These are phyloP conservation scores for Allium sativum DNA, from an alignment of 106 monocot species.

Conservation along the genomic window DNA sequence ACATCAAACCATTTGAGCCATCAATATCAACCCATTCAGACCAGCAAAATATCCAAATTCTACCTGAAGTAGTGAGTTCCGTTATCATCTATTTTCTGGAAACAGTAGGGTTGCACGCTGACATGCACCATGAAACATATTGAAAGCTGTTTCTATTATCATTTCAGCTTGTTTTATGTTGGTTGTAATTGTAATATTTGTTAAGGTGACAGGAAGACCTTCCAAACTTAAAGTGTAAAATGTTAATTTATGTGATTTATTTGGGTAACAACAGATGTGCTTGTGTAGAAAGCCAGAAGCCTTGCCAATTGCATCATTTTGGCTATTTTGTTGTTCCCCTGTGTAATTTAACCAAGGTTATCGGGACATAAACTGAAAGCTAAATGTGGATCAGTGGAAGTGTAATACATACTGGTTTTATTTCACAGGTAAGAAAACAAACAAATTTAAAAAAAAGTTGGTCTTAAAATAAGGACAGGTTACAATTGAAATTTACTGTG, in stretches of 20 bases:
- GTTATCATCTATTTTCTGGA: neutral
- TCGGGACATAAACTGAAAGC: neutral
- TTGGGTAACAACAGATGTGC: neutral
- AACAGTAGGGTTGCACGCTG: neutral
- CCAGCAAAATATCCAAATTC: constrained; percentile 3
- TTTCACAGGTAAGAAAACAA: no score
- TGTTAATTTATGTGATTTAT: neutral
- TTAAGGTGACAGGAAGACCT: constrained; percentile 31
- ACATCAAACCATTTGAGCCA: no score
- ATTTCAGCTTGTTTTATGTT: constrained; percentile 11
- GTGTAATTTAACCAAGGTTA: no score
- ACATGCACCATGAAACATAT: constrained; percentile 1
- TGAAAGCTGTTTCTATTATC: constrained; percentile 19
- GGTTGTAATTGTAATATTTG: constrained; percentile 14
- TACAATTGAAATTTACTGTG: no score
- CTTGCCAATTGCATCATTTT: constrained; percentile 3
- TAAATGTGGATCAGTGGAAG: no score
- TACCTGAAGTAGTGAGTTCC: constrained; percentile 24
- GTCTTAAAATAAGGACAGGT: no score
- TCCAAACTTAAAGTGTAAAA: constrained; percentile 50
- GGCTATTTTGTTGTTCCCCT: neutral
- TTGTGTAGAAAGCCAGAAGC: neutral
- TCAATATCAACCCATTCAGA: neutral
- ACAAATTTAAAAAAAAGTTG: no score
- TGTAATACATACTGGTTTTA: no score